Evolutionary conservation across 2,329 filamentous ascomycete species (phyloP).

Genomic region (Verticillium albo-atrum): DNA sequence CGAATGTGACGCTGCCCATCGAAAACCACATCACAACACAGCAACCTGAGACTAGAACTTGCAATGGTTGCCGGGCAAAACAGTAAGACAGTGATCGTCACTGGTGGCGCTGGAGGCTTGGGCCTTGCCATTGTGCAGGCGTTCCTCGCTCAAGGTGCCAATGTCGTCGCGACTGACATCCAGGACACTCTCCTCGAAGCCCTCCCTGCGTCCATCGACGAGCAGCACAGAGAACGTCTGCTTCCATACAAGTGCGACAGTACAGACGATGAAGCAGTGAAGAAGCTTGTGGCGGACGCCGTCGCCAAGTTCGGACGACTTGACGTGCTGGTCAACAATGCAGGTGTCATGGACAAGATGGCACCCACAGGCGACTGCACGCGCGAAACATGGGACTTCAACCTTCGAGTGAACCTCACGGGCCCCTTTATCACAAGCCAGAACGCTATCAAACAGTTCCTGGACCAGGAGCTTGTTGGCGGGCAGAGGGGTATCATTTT

Average conservation of each 20-base stretch:
- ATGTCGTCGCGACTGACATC: slow-evolving; percentile 28
- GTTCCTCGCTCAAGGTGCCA: slow-evolving; percentile 24
- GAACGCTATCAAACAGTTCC: slow-evolving; percentile 42
- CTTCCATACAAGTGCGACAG: slow-evolving; percentile 8
- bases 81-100: slow-evolving; percentile 24
- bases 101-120: slow-evolving; percentile 25
- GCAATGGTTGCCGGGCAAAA: neutral
- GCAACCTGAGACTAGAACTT: too few species aligned
- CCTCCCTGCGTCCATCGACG: slow-evolving; percentile 5
- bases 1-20: too few species aligned
- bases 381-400: slow-evolving; percentile 43
- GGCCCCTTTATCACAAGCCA: slow-evolving; percentile 49
- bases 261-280: slow-evolving; percentile 36
- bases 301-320: slow-evolving; percentile 45
- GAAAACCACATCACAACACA: too few species aligned
- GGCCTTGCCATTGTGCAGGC: slow-evolving; percentile 23
- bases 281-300: slow-evolving; percentile 42
- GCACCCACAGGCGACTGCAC: slow-evolving; percentile 44
- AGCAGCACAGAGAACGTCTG: slow-evolving; percentile 5
- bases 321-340: slow-evolving; percentile 53
- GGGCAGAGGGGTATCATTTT: slow-evolving; percentile 14
- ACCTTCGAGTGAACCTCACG: slow-evolving; percentile 53
- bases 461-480: slow-evolving; percentile 27
- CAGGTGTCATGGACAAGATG: slow-evolving; percentile 53
- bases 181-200: slow-evolving; percentile 10